phyloP scores from a whole-genome alignment of 73 alveolate species.

The Paramecium bursaria region DNA sequence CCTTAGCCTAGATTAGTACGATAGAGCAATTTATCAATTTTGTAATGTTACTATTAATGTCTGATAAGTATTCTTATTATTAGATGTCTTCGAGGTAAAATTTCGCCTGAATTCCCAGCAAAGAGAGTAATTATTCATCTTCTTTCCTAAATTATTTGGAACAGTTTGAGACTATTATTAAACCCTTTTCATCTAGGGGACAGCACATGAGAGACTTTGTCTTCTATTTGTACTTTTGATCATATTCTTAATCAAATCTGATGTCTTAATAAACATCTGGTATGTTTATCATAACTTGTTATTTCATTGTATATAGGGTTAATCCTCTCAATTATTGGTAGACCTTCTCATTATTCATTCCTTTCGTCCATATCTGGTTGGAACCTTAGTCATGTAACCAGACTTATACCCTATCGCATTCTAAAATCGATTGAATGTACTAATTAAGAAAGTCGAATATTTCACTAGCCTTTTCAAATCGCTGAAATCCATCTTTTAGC shows the following conservation, averaged over 20 bases:
- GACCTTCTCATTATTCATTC: neutral
- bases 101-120: neutral
- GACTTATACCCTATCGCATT: slow-evolving; percentile 20
- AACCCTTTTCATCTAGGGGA: neutral
- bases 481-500: too few relatives aligned
- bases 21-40: neutral
- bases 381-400: neutral
- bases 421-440: too few relatives aligned
- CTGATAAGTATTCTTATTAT: neutral
- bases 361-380: slow-evolving; percentile 10
- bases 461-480: too few relatives aligned
- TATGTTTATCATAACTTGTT: neutral
- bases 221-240: slow-evolving; percentile 3
- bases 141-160: neutral
- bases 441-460: too few relatives aligned
- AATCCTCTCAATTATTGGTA: slow-evolving; percentile 10
- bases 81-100: neutral
- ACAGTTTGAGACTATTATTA: neutral
- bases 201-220: slow-evolving; percentile 11
- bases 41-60: neutral
- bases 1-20: neutral
- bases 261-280: slow-evolving; percentile 45
- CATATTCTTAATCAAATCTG: slow-evolving; percentile 37
- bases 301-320: neutral
- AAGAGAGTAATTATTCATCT: neutral